Evolutionary conservation across 108 stramenopile species (phyloP).

Genomic region (Parietichytrium sp.): DNA sequence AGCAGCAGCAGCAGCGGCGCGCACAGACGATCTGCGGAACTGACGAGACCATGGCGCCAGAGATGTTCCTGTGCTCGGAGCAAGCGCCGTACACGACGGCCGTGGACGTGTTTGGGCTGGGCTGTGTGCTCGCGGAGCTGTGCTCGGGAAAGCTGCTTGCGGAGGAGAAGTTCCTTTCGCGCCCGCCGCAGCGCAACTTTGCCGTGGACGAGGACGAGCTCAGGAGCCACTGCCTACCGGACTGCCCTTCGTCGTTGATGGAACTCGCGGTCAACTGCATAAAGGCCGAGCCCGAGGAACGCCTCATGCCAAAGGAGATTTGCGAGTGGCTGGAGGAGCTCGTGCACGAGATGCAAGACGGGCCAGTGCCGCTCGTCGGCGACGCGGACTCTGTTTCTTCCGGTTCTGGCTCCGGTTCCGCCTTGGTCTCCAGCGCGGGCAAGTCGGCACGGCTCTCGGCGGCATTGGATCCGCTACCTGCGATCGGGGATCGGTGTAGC

Average conservation of each 20-base stretch:
- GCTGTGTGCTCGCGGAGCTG: conserved; percentile 36
- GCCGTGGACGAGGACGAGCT: background rate
- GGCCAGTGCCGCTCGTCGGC: background rate
- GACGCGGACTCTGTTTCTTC: too few relatives aligned
- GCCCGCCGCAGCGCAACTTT: conserved; percentile 36
- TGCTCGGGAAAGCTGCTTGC: background rate
- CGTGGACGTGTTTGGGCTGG: conserved; percentile 42
- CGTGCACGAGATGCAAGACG: background rate
- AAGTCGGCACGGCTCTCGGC: too few relatives aligned
- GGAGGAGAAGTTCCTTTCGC: conserved; percentile 4
- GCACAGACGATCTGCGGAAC: conserved; percentile 46
- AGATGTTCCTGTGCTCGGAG: conserved; percentile 11
- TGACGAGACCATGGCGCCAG: conserved; percentile 47
- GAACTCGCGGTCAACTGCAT: conserved; percentile 29
- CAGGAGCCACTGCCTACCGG: background rate
- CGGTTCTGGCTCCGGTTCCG: too few relatives aligned
- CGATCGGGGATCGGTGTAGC: too few relatives aligned
- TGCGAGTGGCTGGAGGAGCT: conserved; percentile 42
- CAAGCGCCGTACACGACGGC: conserved; percentile 22
- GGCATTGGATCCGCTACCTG: too few relatives aligned
- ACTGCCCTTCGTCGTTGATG: background rate
- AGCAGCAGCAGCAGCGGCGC: background rate
- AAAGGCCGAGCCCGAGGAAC: conserved; percentile 10
- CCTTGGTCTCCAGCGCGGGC: too few relatives aligned
- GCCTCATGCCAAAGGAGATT: background rate